phyloP scores from a whole-genome alignment of 768 basidiomycete genomes.

The Paxillus ammoniavirescens region DNA sequence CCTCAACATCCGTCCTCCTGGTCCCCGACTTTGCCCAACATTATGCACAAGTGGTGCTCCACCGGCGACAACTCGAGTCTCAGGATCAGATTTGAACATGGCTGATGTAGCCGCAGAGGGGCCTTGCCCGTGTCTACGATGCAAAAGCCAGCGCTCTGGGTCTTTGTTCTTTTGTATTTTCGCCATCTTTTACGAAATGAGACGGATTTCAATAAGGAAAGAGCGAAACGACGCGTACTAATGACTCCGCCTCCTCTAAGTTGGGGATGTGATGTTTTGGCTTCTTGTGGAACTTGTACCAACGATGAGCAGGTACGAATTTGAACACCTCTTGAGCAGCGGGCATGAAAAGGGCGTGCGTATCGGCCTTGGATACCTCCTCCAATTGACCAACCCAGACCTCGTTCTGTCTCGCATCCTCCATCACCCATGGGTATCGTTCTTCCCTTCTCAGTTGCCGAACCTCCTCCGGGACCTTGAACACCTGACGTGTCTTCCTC shows the following conservation, averaged over 20 bases:
- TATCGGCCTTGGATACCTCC: slow-evolving; percentile 67
- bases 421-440: slow-evolving; percentile 89
- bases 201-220: background rate
- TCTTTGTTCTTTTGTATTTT: slow-evolving; percentile 72
- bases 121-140: slow-evolving; percentile 55
- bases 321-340: slow-evolving; percentile 80
- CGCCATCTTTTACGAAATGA: slow-evolving; percentile 21
- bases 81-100: slow-evolving; percentile 67
- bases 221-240: slow-evolving; percentile 41
- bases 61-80: slow-evolving; percentile 40
- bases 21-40: slow-evolving; percentile 58
- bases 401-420: slow-evolving; percentile 70
- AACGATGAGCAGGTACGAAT: slow-evolving; percentile 83
- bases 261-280: slow-evolving; percentile 71
- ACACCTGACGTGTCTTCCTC: slow-evolving; percentile 84
- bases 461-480: slow-evolving; percentile 73
- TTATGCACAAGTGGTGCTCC: slow-evolving; percentile 48
- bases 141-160: slow-evolving; percentile 67
- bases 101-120: slow-evolving; percentile 63
- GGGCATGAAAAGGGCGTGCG: slow-evolving; percentile 83
- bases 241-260: slow-evolving; percentile 64
- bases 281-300: slow-evolving; percentile 92
- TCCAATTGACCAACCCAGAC: slow-evolving; percentile 83
- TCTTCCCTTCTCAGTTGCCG: slow-evolving; percentile 83
- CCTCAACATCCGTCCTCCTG: slow-evolving; percentile 65